These are phyloP conservation scores for Petunia secreta DNA, from an alignment of 257 asterid species.

Conservation along the genomic window DNA sequence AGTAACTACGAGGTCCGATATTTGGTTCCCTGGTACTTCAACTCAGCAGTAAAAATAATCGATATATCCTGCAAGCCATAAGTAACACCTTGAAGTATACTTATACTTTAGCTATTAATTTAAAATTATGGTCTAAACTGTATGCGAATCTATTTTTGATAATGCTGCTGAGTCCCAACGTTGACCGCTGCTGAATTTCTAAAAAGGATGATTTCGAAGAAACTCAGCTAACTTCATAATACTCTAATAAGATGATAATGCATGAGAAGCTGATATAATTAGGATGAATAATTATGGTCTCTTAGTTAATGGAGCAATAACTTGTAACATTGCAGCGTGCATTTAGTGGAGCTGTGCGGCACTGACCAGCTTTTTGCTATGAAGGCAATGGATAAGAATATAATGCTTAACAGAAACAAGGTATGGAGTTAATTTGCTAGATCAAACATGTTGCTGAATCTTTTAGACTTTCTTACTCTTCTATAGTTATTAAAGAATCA, in stretches of 20 bases:
- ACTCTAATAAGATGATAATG: no score
- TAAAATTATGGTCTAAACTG: background rate
- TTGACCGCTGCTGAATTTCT: background rate
- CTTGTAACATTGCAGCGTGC: slow-evolving; percentile 64
- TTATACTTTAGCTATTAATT: no score
- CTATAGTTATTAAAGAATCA: background rate
- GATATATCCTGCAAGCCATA: background rate
- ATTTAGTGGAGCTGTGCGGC: slow-evolving; percentile 87
- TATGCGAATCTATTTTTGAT: background rate
- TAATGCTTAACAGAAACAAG: slow-evolving; percentile 96
- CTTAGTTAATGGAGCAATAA: slow-evolving; percentile 8
- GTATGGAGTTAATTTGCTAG: slow-evolving; percentile 33
- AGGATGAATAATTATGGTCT: background rate
- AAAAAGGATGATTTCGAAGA: no score
- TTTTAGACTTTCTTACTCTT: background rate
- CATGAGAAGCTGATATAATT: no score
- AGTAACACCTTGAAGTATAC: background rate
- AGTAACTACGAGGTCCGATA: background rate
- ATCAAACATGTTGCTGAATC: background rate
- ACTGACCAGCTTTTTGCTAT: slow-evolving; percentile 82
- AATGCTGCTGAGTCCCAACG: background rate
- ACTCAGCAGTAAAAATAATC: background rate
- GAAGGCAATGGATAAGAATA: slow-evolving; percentile 97
- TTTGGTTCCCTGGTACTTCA: background rate
- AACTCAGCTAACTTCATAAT: no score